phyloP scores from a whole-genome alignment of 495 filamentous ascomycete genomes.

The Aspergillus avenaceus region DNA sequence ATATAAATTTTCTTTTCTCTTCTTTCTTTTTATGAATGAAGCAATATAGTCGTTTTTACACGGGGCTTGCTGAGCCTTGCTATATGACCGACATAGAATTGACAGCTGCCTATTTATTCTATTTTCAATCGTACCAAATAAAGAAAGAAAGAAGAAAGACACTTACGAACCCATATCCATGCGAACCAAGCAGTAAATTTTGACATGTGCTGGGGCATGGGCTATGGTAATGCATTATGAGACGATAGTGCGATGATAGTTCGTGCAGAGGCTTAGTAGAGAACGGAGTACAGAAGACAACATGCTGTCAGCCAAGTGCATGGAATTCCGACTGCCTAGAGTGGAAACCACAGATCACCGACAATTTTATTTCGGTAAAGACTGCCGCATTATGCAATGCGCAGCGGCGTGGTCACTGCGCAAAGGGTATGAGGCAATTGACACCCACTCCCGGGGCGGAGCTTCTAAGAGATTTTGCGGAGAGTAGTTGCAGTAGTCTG shows the following conservation, averaged over 20 bases:
- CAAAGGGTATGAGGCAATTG: background rate
- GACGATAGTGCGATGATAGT: background rate
- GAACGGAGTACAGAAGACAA: background rate
- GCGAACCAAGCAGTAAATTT: background rate
- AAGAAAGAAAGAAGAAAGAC: background rate
- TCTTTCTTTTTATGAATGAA: too few species aligned
- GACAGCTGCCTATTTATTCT: too few species aligned
- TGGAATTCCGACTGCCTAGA: slow-evolving; percentile 2
- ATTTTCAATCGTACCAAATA: too few species aligned
- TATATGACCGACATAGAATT: too few species aligned
- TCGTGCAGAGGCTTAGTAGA: slow-evolving; percentile 5
- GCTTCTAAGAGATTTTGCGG: slow-evolving; percentile 2
- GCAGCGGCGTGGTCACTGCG: background rate
- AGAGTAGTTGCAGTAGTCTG: too few species aligned
- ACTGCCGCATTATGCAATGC: background rate
- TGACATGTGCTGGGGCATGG: background rate
- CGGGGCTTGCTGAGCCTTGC: too few species aligned
- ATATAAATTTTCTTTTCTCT: background rate
- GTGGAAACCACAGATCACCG: background rate
- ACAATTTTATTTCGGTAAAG: background rate
- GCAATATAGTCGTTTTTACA: background rate
- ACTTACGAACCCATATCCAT: background rate
- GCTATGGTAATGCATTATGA: background rate
- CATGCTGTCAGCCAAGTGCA: background rate
- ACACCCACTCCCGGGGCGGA: slow-evolving; percentile 4